Percentiles rank a stretch among this genome's conserved stretches.
phyloP scores from a whole-genome alignment of 1,284 basidiomycete genomes.

The Trichosporon asahii region DNA sequence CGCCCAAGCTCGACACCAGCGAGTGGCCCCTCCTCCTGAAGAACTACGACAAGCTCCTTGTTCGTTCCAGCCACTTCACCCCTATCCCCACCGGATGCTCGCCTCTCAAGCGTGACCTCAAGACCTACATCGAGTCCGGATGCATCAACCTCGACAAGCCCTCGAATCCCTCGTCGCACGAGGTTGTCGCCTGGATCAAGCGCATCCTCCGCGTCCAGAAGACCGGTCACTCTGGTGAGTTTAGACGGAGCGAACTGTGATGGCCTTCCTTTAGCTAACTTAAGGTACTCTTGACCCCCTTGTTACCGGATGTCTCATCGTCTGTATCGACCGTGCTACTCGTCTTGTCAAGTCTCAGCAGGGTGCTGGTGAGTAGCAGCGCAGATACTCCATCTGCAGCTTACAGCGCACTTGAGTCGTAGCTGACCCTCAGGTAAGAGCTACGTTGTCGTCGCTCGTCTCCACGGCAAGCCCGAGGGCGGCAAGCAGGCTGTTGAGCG shows the following conservation, averaged over 20 bases:
- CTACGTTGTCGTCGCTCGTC: slow-evolving; percentile 92
- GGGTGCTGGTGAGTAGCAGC: slow-evolving; percentile 55
- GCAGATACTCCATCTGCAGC: background rate
- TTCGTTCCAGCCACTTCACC: slow-evolving; percentile 95
- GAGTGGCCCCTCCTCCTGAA: slow-evolving; percentile 97
- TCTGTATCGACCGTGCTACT: slow-evolving; percentile 99
- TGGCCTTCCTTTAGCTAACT: slow-evolving; percentile 52
- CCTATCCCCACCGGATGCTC: slow-evolving; percentile 74
- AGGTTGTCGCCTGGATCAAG: slow-evolving; percentile 98
- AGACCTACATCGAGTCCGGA: slow-evolving; percentile 90
- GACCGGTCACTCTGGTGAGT: slow-evolving; percentile 95
- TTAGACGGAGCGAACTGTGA: slow-evolving; percentile 43
- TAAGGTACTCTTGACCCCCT: slow-evolving; percentile 97
- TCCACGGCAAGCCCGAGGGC: slow-evolving; percentile 81
- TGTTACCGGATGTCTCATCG: slow-evolving; percentile 97
- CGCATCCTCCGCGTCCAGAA: slow-evolving; percentile 95
- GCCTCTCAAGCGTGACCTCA: slow-evolving; percentile 89
- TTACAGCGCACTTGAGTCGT: no score
- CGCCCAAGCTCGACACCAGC: slow-evolving; percentile 84
- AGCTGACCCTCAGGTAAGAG: slow-evolving; percentile 62
- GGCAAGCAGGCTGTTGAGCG: slow-evolving; percentile 70
- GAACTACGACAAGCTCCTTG: slow-evolving; percentile 95
- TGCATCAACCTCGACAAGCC: slow-evolving; percentile 96
- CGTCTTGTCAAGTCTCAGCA: slow-evolving; percentile 76
- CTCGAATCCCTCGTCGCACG: slow-evolving; percentile 99